Conservation (phyloP, 805 yeast genomes). For the Tetrapisispora fleetii region DNA sequence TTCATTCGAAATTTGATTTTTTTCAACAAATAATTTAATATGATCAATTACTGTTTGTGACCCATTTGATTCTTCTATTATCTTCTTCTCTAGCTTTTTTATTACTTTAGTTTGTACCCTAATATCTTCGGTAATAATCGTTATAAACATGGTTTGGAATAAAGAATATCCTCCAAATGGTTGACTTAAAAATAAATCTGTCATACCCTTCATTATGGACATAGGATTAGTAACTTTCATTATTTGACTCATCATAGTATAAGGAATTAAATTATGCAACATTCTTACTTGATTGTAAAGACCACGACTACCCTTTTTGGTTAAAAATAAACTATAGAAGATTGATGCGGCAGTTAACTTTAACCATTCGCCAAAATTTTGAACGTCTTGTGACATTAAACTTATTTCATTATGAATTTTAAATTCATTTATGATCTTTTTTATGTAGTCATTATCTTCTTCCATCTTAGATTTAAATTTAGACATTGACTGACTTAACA, state of each 20-base stretch:
- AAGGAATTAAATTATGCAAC: conserved; percentile 74
- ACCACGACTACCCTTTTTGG: conserved; percentile 51
- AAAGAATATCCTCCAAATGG: conserved; percentile 60
- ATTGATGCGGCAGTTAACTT: conserved; percentile 75
- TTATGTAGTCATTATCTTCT: conserved; percentile 41
- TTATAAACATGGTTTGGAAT: conserved; percentile 63
- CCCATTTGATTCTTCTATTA: conserved; percentile 7
- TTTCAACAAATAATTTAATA: conserved; percentile 25
- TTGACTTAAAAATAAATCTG: conserved; percentile 75
- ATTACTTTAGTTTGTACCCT: conserved; percentile 51
- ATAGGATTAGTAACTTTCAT: conserved; percentile 82
- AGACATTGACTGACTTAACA: conserved; percentile 43
- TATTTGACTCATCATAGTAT: conserved; percentile 63
- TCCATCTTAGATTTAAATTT: conserved; percentile 45
- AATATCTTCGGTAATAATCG: conserved; percentile 67
- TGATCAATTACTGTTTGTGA: conserved; percentile 23
- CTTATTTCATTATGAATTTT: conserved; percentile 40
- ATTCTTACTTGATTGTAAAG: conserved; percentile 59
- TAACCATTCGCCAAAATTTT: conserved; percentile 65
- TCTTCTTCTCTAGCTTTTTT: conserved; percentile 35
- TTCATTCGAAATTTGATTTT: conserved; percentile 23
- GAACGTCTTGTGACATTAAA: conserved; percentile 53
- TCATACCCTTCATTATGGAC: conserved; percentile 64
- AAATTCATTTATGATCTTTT: conserved; percentile 53
- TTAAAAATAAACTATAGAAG: conserved; percentile 64